These are phyloP conservation scores for Vaccinium darrowii DNA, from an alignment of 148 eudicot species.

Conservation along the genomic window DNA sequence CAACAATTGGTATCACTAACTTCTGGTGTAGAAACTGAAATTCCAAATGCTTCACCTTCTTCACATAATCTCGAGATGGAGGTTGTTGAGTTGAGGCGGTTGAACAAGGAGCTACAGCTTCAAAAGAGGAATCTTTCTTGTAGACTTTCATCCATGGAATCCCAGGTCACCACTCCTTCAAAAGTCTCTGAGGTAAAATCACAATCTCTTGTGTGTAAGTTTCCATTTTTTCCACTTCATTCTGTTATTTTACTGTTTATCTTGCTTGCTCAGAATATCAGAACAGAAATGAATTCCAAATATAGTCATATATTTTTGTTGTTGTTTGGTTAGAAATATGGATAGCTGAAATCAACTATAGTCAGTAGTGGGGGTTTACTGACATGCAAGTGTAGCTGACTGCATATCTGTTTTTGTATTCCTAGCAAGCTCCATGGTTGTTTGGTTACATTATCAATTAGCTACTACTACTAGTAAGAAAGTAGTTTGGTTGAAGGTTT, in stretches of 20 bases:
- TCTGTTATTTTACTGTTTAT: neutral
- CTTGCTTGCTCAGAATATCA: neutral
- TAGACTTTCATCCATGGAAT: conserved; percentile 59
- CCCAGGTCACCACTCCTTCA: conserved; percentile 40
- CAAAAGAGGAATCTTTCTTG: conserved; percentile 68
- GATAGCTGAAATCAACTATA: neutral
- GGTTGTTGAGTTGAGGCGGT: conserved; percentile 61
- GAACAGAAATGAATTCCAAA: neutral
- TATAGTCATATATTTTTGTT: neutral
- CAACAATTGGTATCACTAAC: conserved; percentile 32
- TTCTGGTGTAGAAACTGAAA: conserved; percentile 18
- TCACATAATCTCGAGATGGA: conserved; percentile 48
- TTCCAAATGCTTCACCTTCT: conserved; percentile 13
- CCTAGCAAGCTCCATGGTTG: neutral
- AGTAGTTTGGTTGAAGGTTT: neutral
- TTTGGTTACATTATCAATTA: neutral
- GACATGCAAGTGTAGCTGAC: neutral
- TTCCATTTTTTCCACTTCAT: neutral
- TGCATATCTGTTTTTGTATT: neutral
- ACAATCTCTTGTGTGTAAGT: conserved; percentile 3
- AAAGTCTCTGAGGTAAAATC: conserved; percentile 50
- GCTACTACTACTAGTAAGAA: neutral
- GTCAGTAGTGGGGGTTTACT: neutral
- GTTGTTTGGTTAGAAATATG: neutral
- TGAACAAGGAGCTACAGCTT: conserved; percentile 77